Evolutionary conservation across 2,329 filamentous ascomycete genomes (phyloP).

Genomic region (Colletotrichum plurivorum): DNA sequence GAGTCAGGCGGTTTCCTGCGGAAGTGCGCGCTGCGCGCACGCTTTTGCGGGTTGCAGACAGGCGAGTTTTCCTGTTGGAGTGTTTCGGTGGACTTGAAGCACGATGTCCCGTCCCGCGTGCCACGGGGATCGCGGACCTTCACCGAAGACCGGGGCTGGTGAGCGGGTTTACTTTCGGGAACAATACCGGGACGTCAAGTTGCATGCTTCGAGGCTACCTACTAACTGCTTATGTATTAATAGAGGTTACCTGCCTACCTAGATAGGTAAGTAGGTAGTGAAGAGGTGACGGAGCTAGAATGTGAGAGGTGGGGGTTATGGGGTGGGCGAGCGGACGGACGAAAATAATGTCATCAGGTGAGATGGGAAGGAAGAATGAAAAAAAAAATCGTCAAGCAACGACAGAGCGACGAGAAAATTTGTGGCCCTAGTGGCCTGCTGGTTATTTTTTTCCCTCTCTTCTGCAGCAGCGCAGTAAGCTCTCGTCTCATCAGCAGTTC

Average conservation of each 20-base stretch:
- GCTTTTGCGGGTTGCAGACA: neutral
- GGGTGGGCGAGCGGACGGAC: too few relatives aligned
- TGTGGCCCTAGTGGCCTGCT: neutral
- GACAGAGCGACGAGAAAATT: neutral
- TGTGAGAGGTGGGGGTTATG: too few relatives aligned
- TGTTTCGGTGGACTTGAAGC: slow-evolving; percentile 6
- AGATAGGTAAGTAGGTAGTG: too few relatives aligned
- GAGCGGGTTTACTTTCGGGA: neutral
- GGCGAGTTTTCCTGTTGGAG: neutral
- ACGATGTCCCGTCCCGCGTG: neutral
- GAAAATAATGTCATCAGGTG: neutral
- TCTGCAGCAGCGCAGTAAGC: neutral
- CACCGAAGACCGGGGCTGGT: neutral
- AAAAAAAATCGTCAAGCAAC: neutral
- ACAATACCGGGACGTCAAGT: too few relatives aligned
- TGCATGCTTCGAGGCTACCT: too few relatives aligned
- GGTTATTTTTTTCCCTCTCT: neutral
- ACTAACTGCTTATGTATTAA: too few relatives aligned
- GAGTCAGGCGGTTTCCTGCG: slow-evolving; percentile 1
- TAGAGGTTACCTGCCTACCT: too few relatives aligned
- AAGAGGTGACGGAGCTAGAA: too few relatives aligned
- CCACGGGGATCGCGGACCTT: neutral
- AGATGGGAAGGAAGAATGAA: neutral
- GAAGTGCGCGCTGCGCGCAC: neutral
- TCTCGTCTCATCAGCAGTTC: slow-evolving; percentile 25